Percentiles rank a stretch among this genome's conserved stretches.
phyloP scores from a whole-genome alignment of 495 filamentous ascomycete species.

The Alectoria sarmentosa region DNA sequence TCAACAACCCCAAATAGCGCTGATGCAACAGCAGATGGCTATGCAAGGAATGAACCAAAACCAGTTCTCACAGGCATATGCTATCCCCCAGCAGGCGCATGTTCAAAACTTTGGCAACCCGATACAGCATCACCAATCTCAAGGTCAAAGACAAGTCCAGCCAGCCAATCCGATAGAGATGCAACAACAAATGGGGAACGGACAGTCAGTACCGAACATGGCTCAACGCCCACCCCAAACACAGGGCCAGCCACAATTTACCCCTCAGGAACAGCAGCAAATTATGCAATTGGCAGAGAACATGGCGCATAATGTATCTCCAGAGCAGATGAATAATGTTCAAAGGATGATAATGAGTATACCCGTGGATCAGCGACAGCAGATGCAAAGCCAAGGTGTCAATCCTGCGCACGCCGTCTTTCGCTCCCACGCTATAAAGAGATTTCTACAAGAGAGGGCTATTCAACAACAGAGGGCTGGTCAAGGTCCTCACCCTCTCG shows the following conservation, averaged over 20 bases:
- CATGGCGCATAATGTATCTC: constrained; percentile 2
- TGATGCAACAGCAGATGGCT: constrained; percentile 41
- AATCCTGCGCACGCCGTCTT: constrained; percentile 11
- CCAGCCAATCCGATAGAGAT: constrained; percentile 14
- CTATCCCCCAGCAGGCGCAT: constrained; percentile 7
- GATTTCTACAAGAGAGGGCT: constrained; percentile 3
- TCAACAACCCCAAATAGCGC: constrained; percentile 42
- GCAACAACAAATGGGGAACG: constrained; percentile 18
- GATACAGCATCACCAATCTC: background rate
- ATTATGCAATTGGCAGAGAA: constrained; percentile 32
- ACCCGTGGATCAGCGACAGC: constrained; percentile 38
- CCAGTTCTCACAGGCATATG: background rate
- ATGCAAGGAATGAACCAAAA: constrained; percentile 24
- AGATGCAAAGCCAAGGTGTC: constrained; percentile 18
- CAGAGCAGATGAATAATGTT: constrained; percentile 24
- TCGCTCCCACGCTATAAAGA: constrained; percentile 3
- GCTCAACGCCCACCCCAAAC: constrained; percentile 11
- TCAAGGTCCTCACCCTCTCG: constrained; percentile 1
- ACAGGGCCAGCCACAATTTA: constrained; percentile 23
- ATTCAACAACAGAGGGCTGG: constrained; percentile 19
- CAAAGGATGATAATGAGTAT: constrained; percentile 33
- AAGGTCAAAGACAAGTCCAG: background rate
- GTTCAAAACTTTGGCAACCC: background rate
- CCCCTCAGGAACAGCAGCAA: constrained; percentile 37
- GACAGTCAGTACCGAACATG: constrained; percentile 21